A percentile compares a stretch with the other conserved stretches of the same genome.
Evolutionary conservation across 306 rosid genomes (phyloP).

Genomic region (Senna siamea): DNA sequence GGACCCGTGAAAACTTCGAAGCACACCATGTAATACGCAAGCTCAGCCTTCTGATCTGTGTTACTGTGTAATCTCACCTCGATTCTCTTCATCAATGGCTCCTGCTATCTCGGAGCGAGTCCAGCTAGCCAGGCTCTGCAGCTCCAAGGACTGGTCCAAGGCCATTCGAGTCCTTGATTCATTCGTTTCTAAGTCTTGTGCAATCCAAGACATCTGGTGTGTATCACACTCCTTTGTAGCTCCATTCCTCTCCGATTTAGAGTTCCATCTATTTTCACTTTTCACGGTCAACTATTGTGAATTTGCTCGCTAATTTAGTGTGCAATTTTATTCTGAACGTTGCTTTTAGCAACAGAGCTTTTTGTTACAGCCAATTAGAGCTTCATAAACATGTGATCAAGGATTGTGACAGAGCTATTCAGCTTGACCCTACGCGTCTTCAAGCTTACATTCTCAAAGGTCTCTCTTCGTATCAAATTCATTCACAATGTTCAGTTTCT

Average conservation of each 20-base stretch:
- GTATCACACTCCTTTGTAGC: conserved; percentile 24
- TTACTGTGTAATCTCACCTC: neutral
- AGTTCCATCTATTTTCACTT: conserved; percentile 13
- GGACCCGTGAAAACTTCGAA: conserved; percentile 35
- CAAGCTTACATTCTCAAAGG: conserved; percentile 82
- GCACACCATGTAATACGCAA: neutral
- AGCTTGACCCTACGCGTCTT: conserved; percentile 64
- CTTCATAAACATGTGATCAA: conserved; percentile 77
- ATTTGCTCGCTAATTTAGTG: neutral
- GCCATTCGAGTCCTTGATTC: conserved; percentile 78
- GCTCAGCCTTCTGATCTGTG: conserved; percentile 34
- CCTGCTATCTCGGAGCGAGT: conserved; percentile 62
- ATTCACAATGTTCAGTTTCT: conserved; percentile 21
- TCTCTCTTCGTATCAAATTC: conserved; percentile 27
- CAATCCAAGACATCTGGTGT: conserved; percentile 76
- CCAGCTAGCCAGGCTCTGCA: conserved; percentile 69
- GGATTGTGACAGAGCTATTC: conserved; percentile 78
- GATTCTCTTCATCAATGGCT: conserved; percentile 45
- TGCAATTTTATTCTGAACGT: conserved; percentile 34
- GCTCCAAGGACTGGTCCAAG: conserved; percentile 82
- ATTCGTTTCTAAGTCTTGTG: conserved; percentile 54
- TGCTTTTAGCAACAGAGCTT: conserved; percentile 75
- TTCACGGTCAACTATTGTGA: conserved; percentile 1
- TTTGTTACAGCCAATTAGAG: conserved; percentile 82
- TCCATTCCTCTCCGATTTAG: conserved; percentile 27